Percentiles rank a stretch among this genome's conserved stretches.
Evolutionary conservation across 148 eudicot genomes (phyloP).

Genomic region (Vaccinium corymbosum): DNA sequence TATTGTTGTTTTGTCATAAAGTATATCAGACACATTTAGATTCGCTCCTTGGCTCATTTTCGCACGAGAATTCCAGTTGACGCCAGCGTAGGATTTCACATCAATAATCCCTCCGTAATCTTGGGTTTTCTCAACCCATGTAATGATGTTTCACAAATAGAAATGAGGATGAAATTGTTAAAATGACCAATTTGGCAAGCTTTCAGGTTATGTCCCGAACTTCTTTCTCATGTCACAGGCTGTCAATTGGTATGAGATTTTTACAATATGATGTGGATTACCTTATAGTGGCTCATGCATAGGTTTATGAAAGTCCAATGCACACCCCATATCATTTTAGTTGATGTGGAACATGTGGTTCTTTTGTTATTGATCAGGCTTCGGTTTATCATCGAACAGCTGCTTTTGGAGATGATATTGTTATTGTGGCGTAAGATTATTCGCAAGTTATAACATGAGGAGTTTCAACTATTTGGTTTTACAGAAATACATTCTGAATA

Average conservation of each 20-base stretch:
- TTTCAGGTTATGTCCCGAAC: background rate
- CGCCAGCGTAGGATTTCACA: background rate
- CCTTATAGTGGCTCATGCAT: background rate
- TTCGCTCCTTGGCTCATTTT: background rate
- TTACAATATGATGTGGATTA: background rate
- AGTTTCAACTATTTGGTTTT: background rate
- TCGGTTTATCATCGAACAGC: constrained; percentile 39
- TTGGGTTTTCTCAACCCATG: background rate
- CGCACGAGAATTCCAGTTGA: background rate
- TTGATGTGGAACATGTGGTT: background rate
- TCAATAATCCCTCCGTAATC: background rate
- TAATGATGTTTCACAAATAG: background rate
- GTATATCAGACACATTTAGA: background rate
- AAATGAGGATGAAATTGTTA: background rate
- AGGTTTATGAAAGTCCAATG: background rate
- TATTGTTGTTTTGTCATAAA: background rate
- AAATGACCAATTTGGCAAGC: background rate
- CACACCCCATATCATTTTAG: background rate
- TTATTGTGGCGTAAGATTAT: constrained; percentile 74
- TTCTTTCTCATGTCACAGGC: background rate
- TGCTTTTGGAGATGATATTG: constrained; percentile 76
- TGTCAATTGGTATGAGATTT: background rate
- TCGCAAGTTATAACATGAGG: background rate
- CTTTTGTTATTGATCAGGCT: constrained; percentile 32
- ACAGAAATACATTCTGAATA: too few species aligned